phyloP scores from a whole-genome alignment of 306 rosid species.

The Rosa multiflora region DNA sequence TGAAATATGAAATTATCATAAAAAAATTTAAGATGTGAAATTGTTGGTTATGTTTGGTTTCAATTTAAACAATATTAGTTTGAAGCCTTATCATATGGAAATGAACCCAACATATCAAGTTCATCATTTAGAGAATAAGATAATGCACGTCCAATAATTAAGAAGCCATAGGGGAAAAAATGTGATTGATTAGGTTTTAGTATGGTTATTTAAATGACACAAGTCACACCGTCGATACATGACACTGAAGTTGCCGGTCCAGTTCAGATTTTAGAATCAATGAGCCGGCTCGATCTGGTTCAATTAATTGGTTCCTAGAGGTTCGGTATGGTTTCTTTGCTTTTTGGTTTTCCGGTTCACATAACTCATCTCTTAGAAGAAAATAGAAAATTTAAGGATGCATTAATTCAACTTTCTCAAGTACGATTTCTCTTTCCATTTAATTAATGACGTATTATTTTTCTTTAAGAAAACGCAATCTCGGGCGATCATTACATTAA shows the following conservation, averaged over 20 bases:
- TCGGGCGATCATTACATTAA: background rate
- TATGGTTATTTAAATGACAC: no score
- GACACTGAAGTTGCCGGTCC: background rate
- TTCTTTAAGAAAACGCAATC: background rate
- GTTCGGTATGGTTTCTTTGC: no score
- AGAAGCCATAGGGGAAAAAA: background rate
- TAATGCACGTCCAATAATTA: no score
- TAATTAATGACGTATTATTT: background rate
- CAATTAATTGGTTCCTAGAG: no score
- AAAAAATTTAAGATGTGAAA: no score
- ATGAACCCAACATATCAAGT: background rate
- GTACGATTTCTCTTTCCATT: background rate
- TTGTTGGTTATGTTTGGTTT: no score
- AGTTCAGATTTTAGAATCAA: background rate
- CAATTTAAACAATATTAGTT: background rate
- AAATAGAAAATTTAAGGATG: background rate
- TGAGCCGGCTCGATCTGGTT: background rate
- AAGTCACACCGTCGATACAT: no score
- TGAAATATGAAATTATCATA: background rate
- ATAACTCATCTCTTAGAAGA: background rate
- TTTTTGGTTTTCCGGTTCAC: background rate
- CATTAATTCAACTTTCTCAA: background rate
- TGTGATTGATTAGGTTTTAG: no score
- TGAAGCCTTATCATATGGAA: no score
- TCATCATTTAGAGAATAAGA: background rate